phyloP scores from a whole-genome alignment of 805 yeast species.

The Starmerella roubikii region DNA sequence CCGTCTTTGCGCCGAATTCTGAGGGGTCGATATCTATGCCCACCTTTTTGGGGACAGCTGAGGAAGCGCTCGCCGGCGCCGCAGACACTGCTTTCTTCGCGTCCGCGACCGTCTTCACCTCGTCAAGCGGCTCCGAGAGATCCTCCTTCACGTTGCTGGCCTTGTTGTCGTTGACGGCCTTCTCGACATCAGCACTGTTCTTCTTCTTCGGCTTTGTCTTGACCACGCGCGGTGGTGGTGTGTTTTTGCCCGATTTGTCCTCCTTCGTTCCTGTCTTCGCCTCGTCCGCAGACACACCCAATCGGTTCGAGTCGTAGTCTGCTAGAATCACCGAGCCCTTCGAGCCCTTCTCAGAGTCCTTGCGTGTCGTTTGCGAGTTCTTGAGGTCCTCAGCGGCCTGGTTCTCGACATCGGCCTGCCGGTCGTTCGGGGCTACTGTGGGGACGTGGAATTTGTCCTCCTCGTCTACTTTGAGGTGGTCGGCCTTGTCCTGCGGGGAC shows the following conservation, averaged over 20 bases:
- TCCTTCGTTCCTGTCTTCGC: constrained; percentile 7
- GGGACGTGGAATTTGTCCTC: constrained; percentile 23
- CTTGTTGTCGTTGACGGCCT: constrained; percentile 1
- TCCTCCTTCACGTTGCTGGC: background rate
- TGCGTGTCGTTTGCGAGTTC: constrained; percentile 15
- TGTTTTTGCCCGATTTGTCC: constrained; percentile 8
- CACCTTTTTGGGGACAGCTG: no score
- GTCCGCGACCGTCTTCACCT: background rate
- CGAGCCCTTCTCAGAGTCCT: constrained; percentile 19
- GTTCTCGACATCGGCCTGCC: constrained; percentile 6
- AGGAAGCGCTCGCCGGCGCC: background rate
- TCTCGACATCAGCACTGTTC: background rate
- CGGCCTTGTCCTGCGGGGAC: constrained; percentile 27
- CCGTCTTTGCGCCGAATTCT: no score
- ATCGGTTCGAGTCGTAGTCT: constrained; percentile 27
- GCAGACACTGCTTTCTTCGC: no score
- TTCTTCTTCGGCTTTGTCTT: constrained; percentile 7
- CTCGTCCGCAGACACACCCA: constrained; percentile 23
- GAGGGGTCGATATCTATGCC: no score
- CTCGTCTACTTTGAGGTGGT: constrained; percentile 18
- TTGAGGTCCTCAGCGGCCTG: background rate
- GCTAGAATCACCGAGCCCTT: constrained; percentile 25
- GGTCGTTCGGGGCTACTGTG: constrained; percentile 17
- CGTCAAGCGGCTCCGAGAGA: background rate
- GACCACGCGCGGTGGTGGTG: background rate